A percentile compares a stretch with the other conserved stretches of the same genome.
These are phyloP conservation scores for Boletus hoseneyae DNA, from an alignment of 1,284 basidiomycete species.

Conservation along the genomic window DNA sequence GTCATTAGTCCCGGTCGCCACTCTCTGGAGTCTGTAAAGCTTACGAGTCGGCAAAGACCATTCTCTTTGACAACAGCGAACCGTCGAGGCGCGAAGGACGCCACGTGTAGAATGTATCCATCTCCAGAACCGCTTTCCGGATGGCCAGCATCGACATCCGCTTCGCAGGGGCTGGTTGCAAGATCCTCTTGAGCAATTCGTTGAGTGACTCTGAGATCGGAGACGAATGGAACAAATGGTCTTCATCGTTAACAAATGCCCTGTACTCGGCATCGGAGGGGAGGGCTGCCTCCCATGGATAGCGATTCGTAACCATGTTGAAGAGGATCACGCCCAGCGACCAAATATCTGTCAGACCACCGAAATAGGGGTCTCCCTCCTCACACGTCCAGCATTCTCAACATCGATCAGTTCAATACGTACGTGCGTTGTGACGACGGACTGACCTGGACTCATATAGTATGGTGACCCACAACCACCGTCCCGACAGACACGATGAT, in stretches of 20 bases:
- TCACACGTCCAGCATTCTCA: constrained; percentile 55
- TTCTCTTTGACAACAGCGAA: too few relatives aligned
- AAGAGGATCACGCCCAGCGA: constrained; percentile 81
- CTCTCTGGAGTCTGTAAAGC: background rate
- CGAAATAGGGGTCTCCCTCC: constrained; percentile 35
- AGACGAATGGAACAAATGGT: constrained; percentile 64
- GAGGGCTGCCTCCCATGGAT: constrained; percentile 83
- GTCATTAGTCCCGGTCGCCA: too few relatives aligned
- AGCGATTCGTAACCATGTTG: constrained; percentile 84
- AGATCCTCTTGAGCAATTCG: constrained; percentile 53
- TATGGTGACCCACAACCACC: constrained; percentile 78
- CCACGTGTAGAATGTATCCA: constrained; percentile 67
- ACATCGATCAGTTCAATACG: constrained; percentile 8
- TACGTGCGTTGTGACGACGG: background rate
- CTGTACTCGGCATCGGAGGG: constrained; percentile 71
- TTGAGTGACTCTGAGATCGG: constrained; percentile 64
- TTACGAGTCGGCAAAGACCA: constrained; percentile 10
- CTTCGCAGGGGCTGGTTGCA: constrained; percentile 47
- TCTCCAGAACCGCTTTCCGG: constrained; percentile 49
- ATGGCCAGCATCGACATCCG: constrained; percentile 59
- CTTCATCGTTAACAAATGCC: constrained; percentile 60
- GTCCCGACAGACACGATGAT: constrained; percentile 56
- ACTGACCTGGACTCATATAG: constrained; percentile 75
- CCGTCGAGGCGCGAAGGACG: constrained; percentile 3
- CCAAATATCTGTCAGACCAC: constrained; percentile 84